Evolutionary conservation across 2,329 filamentous ascomycete genomes (phyloP).

Genomic region (Xylaria sp.): DNA sequence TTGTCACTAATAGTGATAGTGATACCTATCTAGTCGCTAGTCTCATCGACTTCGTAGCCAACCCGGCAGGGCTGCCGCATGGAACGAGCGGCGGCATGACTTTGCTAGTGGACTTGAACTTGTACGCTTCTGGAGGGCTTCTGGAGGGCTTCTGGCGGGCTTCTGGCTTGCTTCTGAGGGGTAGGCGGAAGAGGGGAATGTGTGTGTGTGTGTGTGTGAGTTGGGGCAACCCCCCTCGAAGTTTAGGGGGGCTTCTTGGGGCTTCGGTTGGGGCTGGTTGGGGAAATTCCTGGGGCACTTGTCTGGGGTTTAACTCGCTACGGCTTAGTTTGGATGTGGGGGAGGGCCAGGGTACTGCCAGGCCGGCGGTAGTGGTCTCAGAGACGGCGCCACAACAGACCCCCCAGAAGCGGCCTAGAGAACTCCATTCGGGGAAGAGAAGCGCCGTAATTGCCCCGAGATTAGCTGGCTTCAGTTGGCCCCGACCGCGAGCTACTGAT

Average conservation of each 20-base stretch:
- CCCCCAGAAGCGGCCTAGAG: not conserved
- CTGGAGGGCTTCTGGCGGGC: not conserved
- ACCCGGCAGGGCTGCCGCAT: not conserved
- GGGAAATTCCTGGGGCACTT: not conserved
- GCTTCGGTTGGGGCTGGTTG: too few species aligned
- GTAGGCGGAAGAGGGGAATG: too few species aligned
- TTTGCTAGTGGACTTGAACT: too few species aligned
- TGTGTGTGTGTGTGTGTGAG: too few species aligned
- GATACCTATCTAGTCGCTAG: too few species aligned
- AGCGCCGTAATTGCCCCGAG: conserved; percentile 19
- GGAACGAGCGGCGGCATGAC: too few species aligned
- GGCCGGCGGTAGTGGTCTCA: too few species aligned
- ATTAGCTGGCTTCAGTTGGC: not conserved
- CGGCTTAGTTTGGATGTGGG: conserved; percentile 15
- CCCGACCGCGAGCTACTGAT: not conserved
- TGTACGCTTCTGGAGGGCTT: not conserved
- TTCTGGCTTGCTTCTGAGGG: not conserved
- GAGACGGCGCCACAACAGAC: too few species aligned
- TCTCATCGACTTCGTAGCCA: too few species aligned
- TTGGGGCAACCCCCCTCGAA: too few species aligned
- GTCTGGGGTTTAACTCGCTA: not conserved
- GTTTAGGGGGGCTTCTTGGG: too few species aligned
- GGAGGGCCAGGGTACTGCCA: conserved; percentile 10
- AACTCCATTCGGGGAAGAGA: conserved; percentile 9
- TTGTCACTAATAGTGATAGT: too few species aligned